Evolutionary conservation across 352 stramenopile species (phyloP), one percentile per base, ranked within the genome.

Genomic region (Blastocystis sp.): DNA sequence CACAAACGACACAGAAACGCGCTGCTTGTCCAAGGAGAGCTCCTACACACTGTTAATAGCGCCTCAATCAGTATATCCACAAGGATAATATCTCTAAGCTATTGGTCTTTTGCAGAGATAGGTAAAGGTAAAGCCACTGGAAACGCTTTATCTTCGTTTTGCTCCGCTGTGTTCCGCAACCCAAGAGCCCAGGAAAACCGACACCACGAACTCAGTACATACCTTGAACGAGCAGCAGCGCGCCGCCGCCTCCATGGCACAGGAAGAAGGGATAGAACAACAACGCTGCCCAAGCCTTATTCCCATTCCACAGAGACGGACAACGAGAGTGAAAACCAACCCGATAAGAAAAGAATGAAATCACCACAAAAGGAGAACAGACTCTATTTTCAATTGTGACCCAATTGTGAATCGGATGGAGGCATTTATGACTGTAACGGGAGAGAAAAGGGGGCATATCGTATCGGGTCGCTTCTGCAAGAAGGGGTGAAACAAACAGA

Each of bases 81-180:
- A 69, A 85, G 74, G 55, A 85, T 85, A 85, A 85, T 85, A 85
- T 85, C 66, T 45, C 51, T n/a, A 63, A 67, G 60, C 41, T 67
- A 66, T 85, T 63, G 24, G 26, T 61, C 74, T 85, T 85, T 85
- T 70, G 74, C 74, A 85, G 74, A 85, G 33, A 45, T 70, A 50
- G 74, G 74, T 85, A 41, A 69, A 85, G 60, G 66, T 55, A 63
- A 41, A 69, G 55, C 74, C 35, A 85, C 55, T 69, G 31, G 19
- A 67, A 59, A 69, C 74, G 45, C 45, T 45, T 59, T 63, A 67
- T 69, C 55, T 69, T 85, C 35, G 45, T 85, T 85, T 85, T 69
- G 33, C 45, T 85, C 74, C 39, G 74, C 74, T 21, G 65, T 33
- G 3, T 13, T 24, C 31, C 0, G 61, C 6, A 70, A 41, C 6